Base-by-base conservation (phyloP, 2,329 filamentous ascomycete genomes). In the Seiridium cupressi region DNA sequence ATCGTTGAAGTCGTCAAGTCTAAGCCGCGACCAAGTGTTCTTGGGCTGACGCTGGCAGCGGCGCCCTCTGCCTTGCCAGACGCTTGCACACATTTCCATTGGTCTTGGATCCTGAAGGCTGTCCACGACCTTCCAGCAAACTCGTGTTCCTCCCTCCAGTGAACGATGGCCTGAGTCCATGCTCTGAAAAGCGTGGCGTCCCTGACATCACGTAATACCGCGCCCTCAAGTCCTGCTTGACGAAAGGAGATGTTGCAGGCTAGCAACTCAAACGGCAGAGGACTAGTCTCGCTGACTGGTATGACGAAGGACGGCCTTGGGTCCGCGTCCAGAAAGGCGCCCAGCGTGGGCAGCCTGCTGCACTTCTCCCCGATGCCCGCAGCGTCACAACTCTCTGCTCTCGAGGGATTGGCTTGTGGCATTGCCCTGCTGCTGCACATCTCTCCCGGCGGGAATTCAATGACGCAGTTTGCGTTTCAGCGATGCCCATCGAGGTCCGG, bases 231-330 rank as follows among this genome's bases (percentile, higher is more conserved):
- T 5, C 32, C 44, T 8, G 36, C 49, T 4, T 36, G 6, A 34
- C 31, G 44, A 34, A 61, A 58, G 13, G 60, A 48, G 18, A 32
- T 48, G 34, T 61, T 61, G 2, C 34, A 47, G 10, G 58, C 47
- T 18, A 26, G 26, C 5, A 61, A 36, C 8, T 44, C 34, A 51
- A 61, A 61, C 3, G 49, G 35, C 26, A 55, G 3, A 9, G 55
- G 55, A 4, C 44, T 44, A 7, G 35, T 34, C 47, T 51, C 49
- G 36, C 55, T 44, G 5, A 61, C 55, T 13, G 60, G 49, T 11
- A 58, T 44, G 13, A 61, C 32, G 34, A 61, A 61, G 18, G 60
- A 58, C 36, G 60, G 60, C 44, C 60, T 58, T 8, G 44, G 55
- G 38, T 61, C 60, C 34, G 60, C 55, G 18, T 61, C 54, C 56